phyloP scores from a whole-genome alignment of 768 basidiomycete species.

The Pleurotus pulmonarius region DNA sequence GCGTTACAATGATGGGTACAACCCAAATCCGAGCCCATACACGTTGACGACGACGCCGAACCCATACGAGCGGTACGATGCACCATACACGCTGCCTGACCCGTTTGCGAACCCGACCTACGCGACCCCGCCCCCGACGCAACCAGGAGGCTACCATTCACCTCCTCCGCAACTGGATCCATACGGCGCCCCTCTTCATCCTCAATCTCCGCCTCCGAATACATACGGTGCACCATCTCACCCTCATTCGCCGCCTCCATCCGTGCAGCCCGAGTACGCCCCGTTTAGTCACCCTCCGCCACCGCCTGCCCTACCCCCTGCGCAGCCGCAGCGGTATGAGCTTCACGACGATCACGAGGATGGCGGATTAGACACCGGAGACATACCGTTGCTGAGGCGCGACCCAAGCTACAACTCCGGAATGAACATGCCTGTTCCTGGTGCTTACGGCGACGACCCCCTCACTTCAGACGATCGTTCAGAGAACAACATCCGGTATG shows the following conservation, averaged over 20 bases:
- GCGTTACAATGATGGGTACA: constrained; percentile 67
- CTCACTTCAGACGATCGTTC: constrained; percentile 21
- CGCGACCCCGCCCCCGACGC: constrained; percentile 17
- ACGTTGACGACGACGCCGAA: constrained; percentile 26
- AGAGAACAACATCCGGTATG: constrained; percentile 75
- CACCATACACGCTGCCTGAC: constrained; percentile 14
- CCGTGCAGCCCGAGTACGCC: constrained; percentile 17
- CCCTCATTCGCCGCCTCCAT: constrained; percentile 6
- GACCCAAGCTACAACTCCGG: constrained; percentile 26
- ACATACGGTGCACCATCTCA: constrained; percentile 10
- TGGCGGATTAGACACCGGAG: constrained; percentile 48
- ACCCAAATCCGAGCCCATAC: constrained; percentile 49
- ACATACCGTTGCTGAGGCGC: constrained; percentile 63
- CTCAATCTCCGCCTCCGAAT: constrained; percentile 21
- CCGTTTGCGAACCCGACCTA: constrained; percentile 20
- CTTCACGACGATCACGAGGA: constrained; percentile 40
- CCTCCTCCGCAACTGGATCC: constrained; percentile 7
- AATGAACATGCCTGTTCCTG: constrained; percentile 38
- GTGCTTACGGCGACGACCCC: constrained; percentile 37
- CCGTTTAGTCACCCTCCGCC: constrained; percentile 22
- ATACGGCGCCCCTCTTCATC: constrained; percentile 19
- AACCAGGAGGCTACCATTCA: constrained; percentile 11
- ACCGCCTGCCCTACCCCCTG: constrained; percentile 17
- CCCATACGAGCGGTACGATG: constrained; percentile 40
- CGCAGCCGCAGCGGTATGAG: constrained; percentile 28